These are phyloP conservation scores for Fusarium bulbicola DNA, from an alignment of 2,329 filamentous ascomycete genomes.

Conservation along the genomic window DNA sequence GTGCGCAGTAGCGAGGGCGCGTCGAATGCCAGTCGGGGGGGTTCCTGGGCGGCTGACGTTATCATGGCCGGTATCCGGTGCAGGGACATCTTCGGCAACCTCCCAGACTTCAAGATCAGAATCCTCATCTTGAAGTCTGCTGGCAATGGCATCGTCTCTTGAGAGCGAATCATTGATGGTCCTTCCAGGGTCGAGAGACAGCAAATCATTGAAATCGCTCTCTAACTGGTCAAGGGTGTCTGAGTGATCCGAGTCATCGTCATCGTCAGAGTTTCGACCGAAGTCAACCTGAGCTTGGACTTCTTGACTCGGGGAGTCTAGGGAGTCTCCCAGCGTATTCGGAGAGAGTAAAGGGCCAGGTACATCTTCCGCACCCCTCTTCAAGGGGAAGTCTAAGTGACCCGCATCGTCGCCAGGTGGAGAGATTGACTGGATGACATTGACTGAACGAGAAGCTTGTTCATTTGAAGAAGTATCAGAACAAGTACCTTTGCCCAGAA, in stretches of 20 bases:
- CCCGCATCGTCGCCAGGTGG: background rate
- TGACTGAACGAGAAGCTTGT: background rate
- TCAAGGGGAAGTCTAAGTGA: background rate
- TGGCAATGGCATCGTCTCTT: background rate
- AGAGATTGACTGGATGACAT: background rate
- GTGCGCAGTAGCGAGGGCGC: too few species aligned
- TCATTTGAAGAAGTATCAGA: background rate
- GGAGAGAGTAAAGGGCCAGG: background rate
- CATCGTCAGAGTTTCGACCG: background rate
- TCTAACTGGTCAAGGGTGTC: background rate
- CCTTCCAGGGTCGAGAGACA: background rate
- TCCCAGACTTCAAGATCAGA: background rate
- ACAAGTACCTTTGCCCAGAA: background rate
- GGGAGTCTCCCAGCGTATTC: background rate
- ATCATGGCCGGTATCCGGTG: background rate
- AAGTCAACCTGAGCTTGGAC: background rate
- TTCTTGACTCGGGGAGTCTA: background rate
- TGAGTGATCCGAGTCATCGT: background rate
- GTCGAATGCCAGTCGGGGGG: background rate
- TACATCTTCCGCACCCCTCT: background rate
- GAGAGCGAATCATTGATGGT: too few species aligned
- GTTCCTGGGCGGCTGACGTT: background rate
- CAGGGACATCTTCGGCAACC: background rate
- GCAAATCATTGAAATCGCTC: background rate
- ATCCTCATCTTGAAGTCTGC: background rate